A percentile compares a stretch with the other conserved stretches of the same genome.
These are phyloP conservation scores for Arachnomyces sp. DNA, from an alignment of 2,329 filamentous ascomycete species.

Conservation along the genomic window DNA sequence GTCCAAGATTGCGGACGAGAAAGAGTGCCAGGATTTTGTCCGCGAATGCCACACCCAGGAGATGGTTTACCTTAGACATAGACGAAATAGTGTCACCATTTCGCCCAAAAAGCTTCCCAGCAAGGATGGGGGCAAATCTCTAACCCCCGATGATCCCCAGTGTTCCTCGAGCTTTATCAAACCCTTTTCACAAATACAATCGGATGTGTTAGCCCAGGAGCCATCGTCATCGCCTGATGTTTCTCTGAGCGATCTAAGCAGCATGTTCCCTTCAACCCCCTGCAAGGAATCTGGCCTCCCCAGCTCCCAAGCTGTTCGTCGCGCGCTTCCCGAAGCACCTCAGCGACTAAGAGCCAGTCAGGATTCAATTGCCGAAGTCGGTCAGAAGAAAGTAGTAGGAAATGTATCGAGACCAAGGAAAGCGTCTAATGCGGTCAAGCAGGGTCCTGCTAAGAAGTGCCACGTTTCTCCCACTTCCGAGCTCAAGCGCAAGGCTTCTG, in stretches of 20 bases:
- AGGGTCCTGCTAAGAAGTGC: too few species aligned
- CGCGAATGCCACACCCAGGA: conserved; percentile 8
- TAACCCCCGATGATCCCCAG: background rate
- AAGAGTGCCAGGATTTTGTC: background rate
- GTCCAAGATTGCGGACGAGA: background rate
- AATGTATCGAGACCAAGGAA: too few species aligned
- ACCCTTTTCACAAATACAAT: conserved; percentile 25
- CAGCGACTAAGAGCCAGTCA: too few species aligned
- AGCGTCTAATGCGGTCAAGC: too few species aligned
- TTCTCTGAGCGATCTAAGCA: conserved; percentile 21
- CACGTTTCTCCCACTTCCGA: too few species aligned
- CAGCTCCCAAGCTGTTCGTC: background rate
- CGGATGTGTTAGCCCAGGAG: conserved; percentile 13
- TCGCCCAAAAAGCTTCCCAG: conserved; percentile 3
- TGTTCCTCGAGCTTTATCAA: conserved; percentile 16
- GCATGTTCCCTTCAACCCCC: conserved; percentile 20
- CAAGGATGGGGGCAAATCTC: background rate
- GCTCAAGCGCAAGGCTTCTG: too few species aligned
- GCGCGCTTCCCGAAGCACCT: too few species aligned
- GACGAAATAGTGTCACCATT: conserved; percentile 6
- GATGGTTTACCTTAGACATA: conserved; percentile 10
- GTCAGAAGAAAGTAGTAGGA: too few species aligned
- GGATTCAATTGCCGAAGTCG: too few species aligned
- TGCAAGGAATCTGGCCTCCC: conserved; percentile 6
- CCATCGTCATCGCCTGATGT: conserved; percentile 10